A percentile compares a stretch with the other conserved stretches of the same genome.
Evolutionary conservation across 1,139 yeast species (phyloP).

Genomic region (Komagataea norvegica): DNA sequence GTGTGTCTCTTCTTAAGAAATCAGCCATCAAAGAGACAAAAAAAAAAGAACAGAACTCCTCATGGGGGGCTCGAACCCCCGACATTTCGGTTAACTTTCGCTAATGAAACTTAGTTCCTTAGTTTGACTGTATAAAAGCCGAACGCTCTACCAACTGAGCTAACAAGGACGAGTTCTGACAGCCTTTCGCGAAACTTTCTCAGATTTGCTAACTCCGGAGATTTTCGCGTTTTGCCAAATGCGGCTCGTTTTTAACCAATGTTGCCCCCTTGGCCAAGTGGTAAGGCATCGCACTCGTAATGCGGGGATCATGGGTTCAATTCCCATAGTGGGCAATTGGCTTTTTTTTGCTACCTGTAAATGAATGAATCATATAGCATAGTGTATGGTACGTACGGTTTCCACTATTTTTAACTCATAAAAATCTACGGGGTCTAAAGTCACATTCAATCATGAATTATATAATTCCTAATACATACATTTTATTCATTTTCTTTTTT

Average conservation of each 20-base stretch:
- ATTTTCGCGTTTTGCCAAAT: background rate
- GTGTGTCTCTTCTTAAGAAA: too few species aligned
- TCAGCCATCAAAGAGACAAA: too few species aligned
- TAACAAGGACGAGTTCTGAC: constrained; percentile 9
- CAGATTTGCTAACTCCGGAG: background rate
- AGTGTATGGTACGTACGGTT: too few species aligned
- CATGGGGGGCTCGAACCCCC: constrained; percentile 9
- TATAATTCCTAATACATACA: too few species aligned
- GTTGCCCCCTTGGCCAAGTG: constrained; percentile 55
- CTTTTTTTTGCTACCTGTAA: background rate
- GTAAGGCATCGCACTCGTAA: constrained; percentile 66
- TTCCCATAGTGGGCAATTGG: constrained; percentile 49
- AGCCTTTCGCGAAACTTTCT: too few species aligned
- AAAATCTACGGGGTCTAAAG: too few species aligned
- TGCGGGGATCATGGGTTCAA: constrained; percentile 61
- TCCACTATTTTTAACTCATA: too few species aligned
- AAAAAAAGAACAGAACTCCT: constrained; percentile 4
- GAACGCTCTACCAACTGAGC: constrained; percentile 13
- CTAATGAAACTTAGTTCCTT: constrained; percentile 4
- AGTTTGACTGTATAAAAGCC: constrained; percentile 11
- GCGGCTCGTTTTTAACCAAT: too few species aligned
- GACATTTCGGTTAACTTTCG: constrained; percentile 8
- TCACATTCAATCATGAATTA: too few species aligned
- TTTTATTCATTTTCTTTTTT: constrained; percentile 13
- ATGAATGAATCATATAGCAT: background rate